These are phyloP conservation scores for Trichoderma asperellum DNA, from an alignment of 2,329 filamentous ascomycete genomes.

Conservation along the genomic window DNA sequence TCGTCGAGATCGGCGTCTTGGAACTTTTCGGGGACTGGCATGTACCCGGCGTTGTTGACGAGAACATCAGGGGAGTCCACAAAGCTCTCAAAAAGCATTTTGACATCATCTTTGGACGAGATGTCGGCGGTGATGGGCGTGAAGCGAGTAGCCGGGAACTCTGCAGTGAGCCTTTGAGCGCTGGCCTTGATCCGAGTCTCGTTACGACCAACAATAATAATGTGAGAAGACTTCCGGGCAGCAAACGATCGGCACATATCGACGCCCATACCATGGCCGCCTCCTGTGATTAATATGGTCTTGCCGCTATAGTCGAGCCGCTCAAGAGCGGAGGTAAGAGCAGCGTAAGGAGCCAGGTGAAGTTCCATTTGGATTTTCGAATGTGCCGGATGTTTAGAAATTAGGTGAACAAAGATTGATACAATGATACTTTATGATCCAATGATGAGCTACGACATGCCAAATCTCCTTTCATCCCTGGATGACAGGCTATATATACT, in stretches of 20 bases:
- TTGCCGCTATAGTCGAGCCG: slow-evolving; percentile 2
- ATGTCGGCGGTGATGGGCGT: slow-evolving; percentile 1
- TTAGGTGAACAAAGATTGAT: not conserved
- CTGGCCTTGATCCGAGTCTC: not conserved
- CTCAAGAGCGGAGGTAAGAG: not conserved
- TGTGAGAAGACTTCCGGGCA: not conserved
- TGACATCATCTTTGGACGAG: not conserved
- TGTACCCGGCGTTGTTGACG: not conserved
- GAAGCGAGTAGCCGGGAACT: not conserved
- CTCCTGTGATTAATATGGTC: not conserved
- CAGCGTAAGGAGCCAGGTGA: slow-evolving; percentile 5
- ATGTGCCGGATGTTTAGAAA: not conserved
- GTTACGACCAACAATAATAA: slow-evolving; percentile 8
- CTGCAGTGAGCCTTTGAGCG: not conserved
- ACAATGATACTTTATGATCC: not conserved
- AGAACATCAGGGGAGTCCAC: not conserved
- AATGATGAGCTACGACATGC: not conserved
- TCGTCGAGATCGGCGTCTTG: not conserved
- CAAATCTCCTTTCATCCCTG: not conserved
- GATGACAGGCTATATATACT: not conserved
- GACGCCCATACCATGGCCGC: slow-evolving; percentile 5
- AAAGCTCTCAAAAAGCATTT: not conserved
- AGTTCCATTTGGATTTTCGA: not conserved
- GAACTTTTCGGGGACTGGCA: not conserved
- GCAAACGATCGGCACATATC: slow-evolving; percentile 6